phyloP scores from a whole-genome alignment of 345 rosid genomes.

The Lepidium sativum region DNA sequence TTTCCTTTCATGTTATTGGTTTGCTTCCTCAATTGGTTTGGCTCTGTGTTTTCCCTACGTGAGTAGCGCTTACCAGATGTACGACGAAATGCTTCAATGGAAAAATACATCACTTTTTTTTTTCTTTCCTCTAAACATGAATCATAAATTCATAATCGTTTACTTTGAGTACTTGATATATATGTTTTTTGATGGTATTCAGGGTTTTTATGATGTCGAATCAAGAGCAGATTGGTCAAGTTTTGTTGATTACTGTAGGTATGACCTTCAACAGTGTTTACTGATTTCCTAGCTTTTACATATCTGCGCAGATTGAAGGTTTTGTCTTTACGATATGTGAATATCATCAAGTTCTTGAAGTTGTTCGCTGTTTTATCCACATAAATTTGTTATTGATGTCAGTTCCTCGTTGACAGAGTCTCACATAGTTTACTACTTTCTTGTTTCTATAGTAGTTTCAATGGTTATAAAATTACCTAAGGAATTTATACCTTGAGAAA shows the following conservation, averaged over 20 bases:
- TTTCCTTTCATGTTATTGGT: background rate
- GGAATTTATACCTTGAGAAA: background rate
- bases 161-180: background rate
- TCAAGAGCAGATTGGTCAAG: conserved; percentile 59
- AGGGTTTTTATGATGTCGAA: conserved; percentile 67
- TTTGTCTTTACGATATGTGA: background rate
- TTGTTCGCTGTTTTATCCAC: background rate
- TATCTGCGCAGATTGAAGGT: background rate
- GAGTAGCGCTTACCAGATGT: conserved; percentile 24
- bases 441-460: background rate
- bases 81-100: conserved; percentile 33
- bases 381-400: background rate
- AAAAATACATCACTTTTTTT: background rate
- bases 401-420: background rate
- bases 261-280: conserved; percentile 12
- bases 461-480: background rate
- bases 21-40: background rate
- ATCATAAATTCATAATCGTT: background rate
- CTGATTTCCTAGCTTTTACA: background rate
- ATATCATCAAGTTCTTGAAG: background rate
- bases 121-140: background rate
- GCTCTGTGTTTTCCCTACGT: background rate
- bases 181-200: conserved; percentile 1
- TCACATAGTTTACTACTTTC: background rate
- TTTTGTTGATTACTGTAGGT: conserved; percentile 71